Base-by-base conservation (phyloP, 257 asterid genomes). In the Solanum habrochaites region DNA sequence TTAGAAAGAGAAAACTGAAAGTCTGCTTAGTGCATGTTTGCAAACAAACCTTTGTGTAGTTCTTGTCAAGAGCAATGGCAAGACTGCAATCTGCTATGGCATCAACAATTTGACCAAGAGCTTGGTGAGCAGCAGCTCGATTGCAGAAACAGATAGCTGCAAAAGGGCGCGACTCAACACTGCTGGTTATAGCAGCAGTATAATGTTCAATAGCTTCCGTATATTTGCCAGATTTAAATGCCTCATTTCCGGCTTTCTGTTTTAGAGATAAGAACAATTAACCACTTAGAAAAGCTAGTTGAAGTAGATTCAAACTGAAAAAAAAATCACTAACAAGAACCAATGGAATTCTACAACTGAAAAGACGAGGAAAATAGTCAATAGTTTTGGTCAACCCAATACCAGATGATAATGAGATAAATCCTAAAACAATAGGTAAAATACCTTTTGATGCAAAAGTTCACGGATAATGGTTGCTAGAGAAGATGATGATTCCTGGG, bases 121-220 rank as follows among this genome's bases (percentile, higher is more conserved):
- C 92, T 91, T 95, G 99, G 91, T 95, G 90, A 67, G 99, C 98
- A 89, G 99, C 99, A 35, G 99, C 99, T 86, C 99, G 98, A 86
- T 96, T 97, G 91, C 99, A 93, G 93, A 95, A 96, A 92, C 99
- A 96, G 88, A 97, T 88, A 86, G 99, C 99, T 91, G 94, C 92
- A 89, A 96, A 97, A 88, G 95, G 94, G 56, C 96, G 98, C 11
- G 98, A 95, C 31, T 94, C 98, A 70, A 89, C 89, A 91, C 98
- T 89, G 91, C 92, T 92, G 13, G 98, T 92, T 88, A 96, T 95
- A 87, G 99, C 99, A 29, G 92, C 91, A 86, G 93, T 94, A 87
- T 97, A 97, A 89, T 92, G 93, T 90, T 96, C 99, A 56, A 95
- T 85, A 73, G 99, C 99, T 90, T 95, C 99, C n/a, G 89, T 23